These are phyloP conservation scores for Anacardium occidentale DNA, from an alignment of 345 rosid species.

Conservation along the genomic window DNA sequence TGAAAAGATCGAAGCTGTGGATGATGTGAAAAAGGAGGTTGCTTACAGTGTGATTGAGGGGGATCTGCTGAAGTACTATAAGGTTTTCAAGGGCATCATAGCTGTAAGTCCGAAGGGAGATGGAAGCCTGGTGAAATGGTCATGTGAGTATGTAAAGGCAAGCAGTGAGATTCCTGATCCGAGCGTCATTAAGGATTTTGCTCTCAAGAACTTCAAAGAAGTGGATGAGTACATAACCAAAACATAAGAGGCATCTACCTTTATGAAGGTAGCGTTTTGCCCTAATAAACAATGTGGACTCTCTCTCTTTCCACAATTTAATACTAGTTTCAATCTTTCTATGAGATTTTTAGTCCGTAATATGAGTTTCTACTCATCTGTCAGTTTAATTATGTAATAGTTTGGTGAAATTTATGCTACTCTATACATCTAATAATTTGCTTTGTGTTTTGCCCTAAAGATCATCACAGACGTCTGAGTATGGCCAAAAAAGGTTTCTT, in stretches of 20 bases:
- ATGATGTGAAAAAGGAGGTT: conserved; percentile 50
- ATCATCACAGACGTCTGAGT: no score
- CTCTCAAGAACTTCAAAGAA: conserved; percentile 66
- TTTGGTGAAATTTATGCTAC: not conserved
- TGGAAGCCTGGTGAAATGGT: conserved; percentile 75
- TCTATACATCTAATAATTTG: no score
- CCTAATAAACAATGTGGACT: not conserved
- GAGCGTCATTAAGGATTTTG: conserved; percentile 69
- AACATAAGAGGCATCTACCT: conserved; percentile 23
- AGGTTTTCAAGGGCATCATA: conserved; percentile 57
- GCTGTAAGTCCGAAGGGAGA: conserved; percentile 55
- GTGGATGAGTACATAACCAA: conserved; percentile 53
- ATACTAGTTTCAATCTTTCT: no score
- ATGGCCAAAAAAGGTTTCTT: not conserved
- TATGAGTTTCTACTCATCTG: not conserved
- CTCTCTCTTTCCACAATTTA: no score
- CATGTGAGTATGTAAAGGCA: conserved; percentile 68
- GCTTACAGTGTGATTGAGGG: conserved; percentile 69
- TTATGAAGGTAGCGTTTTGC: not conserved
- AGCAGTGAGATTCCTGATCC: conserved; percentile 71
- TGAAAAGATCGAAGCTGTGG: conserved; percentile 71
- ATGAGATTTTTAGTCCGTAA: no score
- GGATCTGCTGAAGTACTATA: conserved; percentile 76
- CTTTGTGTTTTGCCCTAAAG: not conserved
- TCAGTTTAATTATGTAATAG: not conserved